Evolutionary conservation across 2,329 filamentous ascomycete species (phyloP).

Genomic region (Diplodia scrobiculata): DNA sequence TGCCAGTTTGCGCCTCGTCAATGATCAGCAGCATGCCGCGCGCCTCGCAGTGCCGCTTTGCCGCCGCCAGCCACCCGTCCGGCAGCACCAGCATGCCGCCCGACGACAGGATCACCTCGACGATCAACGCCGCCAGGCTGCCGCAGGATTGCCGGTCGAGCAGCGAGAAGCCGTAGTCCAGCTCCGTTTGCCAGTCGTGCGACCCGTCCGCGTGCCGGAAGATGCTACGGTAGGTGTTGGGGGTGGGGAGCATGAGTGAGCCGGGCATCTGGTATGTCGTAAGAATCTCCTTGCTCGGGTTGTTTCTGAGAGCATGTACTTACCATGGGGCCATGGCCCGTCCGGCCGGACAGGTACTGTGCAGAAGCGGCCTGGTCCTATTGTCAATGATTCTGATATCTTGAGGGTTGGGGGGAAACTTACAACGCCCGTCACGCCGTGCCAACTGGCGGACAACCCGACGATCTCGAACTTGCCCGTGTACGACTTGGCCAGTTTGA

Average conservation of each 20-base stretch:
- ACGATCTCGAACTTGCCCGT: conserved; percentile 68
- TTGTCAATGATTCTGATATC: not conserved
- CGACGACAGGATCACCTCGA: conserved; percentile 62
- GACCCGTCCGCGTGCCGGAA: conserved; percentile 62
- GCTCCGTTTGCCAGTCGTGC: conserved; percentile 67
- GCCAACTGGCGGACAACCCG: conserved; percentile 61
- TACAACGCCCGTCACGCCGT: conserved; percentile 60
- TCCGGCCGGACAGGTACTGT: conserved; percentile 58
- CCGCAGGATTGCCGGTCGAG: conserved; percentile 63
- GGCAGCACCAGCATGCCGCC: conserved; percentile 64
- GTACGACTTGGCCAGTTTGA: conserved; percentile 64
- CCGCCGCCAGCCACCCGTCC: conserved; percentile 58
- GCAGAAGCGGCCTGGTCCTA: conserved; percentile 48
- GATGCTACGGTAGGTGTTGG: conserved; percentile 63
- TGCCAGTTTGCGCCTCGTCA: conserved; percentile 44
- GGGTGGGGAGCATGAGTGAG: conserved; percentile 60
- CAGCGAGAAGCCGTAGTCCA: conserved; percentile 64
- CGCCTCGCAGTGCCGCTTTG: conserved; percentile 50
- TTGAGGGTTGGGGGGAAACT: not conserved
- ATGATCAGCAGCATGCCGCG: conserved; percentile 43
- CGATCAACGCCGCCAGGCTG: conserved; percentile 64
- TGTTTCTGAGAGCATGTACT: not conserved
- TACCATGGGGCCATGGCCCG: conserved; percentile 47
- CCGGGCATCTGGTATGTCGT: conserved; percentile 53
- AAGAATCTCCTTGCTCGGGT: not conserved